Conservation (phyloP, 345 rosid genomes). For the Eutrema heterophyllum region DNA sequence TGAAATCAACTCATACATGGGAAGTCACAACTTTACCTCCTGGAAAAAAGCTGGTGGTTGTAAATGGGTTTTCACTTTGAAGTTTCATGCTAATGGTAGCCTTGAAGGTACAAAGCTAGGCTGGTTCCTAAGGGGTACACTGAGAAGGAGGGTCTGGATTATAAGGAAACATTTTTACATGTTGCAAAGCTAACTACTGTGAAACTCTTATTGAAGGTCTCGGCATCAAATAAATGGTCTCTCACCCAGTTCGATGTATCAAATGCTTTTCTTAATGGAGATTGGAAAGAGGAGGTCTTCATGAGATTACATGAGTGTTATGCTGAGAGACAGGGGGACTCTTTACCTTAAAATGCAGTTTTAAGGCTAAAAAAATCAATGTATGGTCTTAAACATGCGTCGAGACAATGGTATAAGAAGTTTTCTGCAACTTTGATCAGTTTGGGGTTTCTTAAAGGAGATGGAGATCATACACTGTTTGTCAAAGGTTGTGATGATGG, state of each 20-base stretch:
- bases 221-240: neutral
- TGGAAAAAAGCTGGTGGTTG: neutral
- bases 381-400: neutral
- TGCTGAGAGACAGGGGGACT: neutral
- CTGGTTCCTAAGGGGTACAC: neutral
- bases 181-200: neutral
- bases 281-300: neutral
- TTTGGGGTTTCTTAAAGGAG: neutral
- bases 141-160: neutral
- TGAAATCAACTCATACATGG: neutral
- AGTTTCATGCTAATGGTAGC: neutral
- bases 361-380: neutral
- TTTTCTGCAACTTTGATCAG: neutral
- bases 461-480: neutral
- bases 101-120: neutral
- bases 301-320: accelerated
- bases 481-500: too few species aligned
- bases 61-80: neutral
- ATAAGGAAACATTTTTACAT: neutral
- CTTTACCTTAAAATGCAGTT: neutral
- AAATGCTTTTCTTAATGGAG: neutral
- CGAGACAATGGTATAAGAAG: neutral
- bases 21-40: neutral
- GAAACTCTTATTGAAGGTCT: neutral
- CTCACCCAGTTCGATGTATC: neutral